A percentile compares a stretch with the other conserved stretches of the same genome.
phyloP scores from a whole-genome alignment of 768 basidiomycete species.

The Tephrocybe rancida region DNA sequence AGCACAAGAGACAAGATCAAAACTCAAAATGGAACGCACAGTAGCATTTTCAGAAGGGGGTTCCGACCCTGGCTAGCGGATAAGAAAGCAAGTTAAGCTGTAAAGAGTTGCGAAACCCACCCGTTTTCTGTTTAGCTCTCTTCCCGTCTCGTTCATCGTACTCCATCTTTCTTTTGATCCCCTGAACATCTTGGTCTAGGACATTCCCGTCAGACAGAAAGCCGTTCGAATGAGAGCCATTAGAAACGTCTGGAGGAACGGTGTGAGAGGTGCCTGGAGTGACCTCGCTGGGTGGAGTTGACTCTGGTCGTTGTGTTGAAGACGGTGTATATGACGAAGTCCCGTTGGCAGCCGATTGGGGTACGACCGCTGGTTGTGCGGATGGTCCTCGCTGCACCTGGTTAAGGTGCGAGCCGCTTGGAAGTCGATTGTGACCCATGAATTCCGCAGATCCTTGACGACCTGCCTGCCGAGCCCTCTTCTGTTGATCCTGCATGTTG shows the following conservation, averaged over 20 bases:
- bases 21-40: slow-evolving; percentile 36
- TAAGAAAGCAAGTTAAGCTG: background rate
- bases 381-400: slow-evolving; percentile 29
- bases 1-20: slow-evolving; percentile 6
- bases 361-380: slow-evolving; percentile 5
- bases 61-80: slow-evolving; percentile 35
- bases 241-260: slow-evolving; percentile 10
- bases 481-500: slow-evolving; percentile 61
- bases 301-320: slow-evolving; percentile 29
- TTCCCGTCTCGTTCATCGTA: slow-evolving; percentile 68
- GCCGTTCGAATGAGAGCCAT: slow-evolving; percentile 13
- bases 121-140: slow-evolving; percentile 72
- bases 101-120: slow-evolving; percentile 39
- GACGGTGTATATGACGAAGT: slow-evolving; percentile 20
- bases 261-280: slow-evolving; percentile 23
- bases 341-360: slow-evolving; percentile 22
- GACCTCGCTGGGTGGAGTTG: slow-evolving; percentile 27
- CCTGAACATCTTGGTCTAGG: slow-evolving; percentile 64
- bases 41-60: slow-evolving; percentile 42
- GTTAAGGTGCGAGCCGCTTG: slow-evolving; percentile 14
- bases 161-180: slow-evolving; percentile 73
- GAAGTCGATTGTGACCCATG: slow-evolving; percentile 8
- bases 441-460: slow-evolving; percentile 25
- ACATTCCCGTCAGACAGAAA: slow-evolving; percentile 35
- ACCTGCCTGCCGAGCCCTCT: slow-evolving; percentile 46